A percentile compares a stretch with the other conserved stretches of the same genome.
phyloP scores from a whole-genome alignment of 441 rosid genomes.

The Pelargonium exstipulatum region DNA sequence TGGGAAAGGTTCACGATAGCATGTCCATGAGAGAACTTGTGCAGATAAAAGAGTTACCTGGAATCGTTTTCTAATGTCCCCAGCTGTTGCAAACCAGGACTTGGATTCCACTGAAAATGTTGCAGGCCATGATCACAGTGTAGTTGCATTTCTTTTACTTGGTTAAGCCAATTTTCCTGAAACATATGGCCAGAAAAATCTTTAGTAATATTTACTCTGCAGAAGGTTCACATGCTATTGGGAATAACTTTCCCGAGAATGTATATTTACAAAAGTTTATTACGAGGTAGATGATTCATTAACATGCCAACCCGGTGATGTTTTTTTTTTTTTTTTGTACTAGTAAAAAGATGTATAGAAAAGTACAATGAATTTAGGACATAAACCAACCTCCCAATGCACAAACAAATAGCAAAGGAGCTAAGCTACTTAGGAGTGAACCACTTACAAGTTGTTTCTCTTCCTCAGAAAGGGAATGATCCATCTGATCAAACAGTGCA shows the following conservation, averaged over 20 bases:
- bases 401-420: background rate
- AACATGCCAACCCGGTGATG: background rate
- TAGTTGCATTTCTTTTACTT: constrained; percentile 25
- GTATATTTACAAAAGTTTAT: background rate
- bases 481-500: constrained; percentile 70
- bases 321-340: background rate
- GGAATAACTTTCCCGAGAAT: background rate
- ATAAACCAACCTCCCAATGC: background rate
- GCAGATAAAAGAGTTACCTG: constrained; percentile 15
- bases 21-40: background rate
- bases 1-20: background rate
- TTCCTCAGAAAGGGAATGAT: constrained; percentile 63
- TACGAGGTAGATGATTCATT: background rate
- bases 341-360: too few relatives aligned
- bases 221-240: background rate
- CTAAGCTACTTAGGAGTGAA: background rate
- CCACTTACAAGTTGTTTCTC: constrained; percentile 72
- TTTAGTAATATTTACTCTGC: background rate
- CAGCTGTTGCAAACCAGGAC: constrained; percentile 1
- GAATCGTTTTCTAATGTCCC: constrained; percentile 15
- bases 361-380: background rate
- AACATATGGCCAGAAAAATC: background rate
- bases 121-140: constrained; percentile 25
- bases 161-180: constrained; percentile 24
- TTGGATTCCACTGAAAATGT: constrained; percentile 9